Conservation (phyloP, 1,284 basidiomycete species). For the Tilletiopsis washingtonensis region DNA sequence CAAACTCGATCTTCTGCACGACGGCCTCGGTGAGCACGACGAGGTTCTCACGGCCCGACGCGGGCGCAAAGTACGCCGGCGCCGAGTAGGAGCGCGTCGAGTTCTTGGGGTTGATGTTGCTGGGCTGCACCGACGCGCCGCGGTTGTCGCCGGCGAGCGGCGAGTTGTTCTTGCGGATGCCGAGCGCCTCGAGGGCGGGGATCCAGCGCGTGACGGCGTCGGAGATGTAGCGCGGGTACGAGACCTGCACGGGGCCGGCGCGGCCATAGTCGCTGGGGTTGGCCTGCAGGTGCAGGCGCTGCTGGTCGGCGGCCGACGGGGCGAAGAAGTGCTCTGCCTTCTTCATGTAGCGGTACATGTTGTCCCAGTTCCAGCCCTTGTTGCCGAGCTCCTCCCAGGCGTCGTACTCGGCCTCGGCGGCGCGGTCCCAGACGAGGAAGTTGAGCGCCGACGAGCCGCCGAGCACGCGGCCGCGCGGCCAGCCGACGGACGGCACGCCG, state of each 20-base stretch:
- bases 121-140: constrained; percentile 35
- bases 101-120: constrained; percentile 35
- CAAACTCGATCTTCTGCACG: constrained; percentile 23
- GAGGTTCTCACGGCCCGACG: constrained; percentile 27
- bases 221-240: constrained; percentile 36
- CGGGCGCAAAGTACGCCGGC: constrained; percentile 36
- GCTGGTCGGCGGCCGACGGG: constrained; percentile 25
- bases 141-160: constrained; percentile 35
- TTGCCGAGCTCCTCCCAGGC: constrained; percentile 36
- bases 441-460: constrained; percentile 46
- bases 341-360: constrained; percentile 48
- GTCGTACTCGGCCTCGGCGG: constrained; percentile 40
- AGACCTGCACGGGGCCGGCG: constrained; percentile 34
- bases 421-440: constrained; percentile 47
- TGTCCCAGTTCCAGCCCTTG: constrained; percentile 46
- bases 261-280: constrained; percentile 36
- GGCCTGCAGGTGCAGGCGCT: constrained; percentile 24
- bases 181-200: constrained; percentile 19
- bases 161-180: constrained; percentile 25
- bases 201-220: constrained; percentile 29
- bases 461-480: constrained; percentile 44
- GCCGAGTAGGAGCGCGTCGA: constrained; percentile 40
- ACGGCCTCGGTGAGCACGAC: constrained; percentile 27
- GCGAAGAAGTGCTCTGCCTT: constrained; percentile 45
- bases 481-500: constrained; percentile 18